phyloP scores from a whole-genome alignment of 306 rosid genomes.

The Dicorynia guianensis region DNA sequence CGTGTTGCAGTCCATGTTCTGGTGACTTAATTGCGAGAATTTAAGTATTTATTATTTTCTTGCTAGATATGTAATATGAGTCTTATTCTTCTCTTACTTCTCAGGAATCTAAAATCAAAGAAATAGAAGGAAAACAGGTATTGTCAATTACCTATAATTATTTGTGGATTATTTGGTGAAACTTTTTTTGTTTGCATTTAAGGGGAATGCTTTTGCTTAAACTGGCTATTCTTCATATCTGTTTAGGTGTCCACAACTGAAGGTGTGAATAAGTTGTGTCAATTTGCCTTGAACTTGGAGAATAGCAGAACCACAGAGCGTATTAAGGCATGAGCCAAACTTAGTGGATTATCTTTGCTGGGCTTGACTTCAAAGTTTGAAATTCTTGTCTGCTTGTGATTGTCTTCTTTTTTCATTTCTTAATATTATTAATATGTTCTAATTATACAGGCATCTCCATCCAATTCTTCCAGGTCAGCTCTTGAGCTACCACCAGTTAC shows the following conservation, averaged over 20 bases:
- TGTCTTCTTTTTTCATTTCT: conserved; percentile 33
- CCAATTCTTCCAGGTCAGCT: conserved; percentile 53
- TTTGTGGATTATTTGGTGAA: conserved; percentile 5
- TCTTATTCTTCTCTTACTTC: conserved; percentile 39
- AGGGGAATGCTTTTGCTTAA: conserved; percentile 28
- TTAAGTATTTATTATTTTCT: conserved; percentile 15
- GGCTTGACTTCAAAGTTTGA: conserved; percentile 26
- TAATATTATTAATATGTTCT: conserved; percentile 20
- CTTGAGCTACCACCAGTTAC: conserved; percentile 65
- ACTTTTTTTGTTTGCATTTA: conserved; percentile 11
- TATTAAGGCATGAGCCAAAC: conserved; percentile 62
- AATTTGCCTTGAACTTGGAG: conserved; percentile 54
- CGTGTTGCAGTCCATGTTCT: conserved; percentile 58
- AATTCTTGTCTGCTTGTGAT: background rate
- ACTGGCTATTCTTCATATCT: conserved; percentile 37
- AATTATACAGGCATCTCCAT: conserved; percentile 61
- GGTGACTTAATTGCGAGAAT: conserved; percentile 53
- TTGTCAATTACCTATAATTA: conserved; percentile 23
- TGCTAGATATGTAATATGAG: conserved; percentile 27
- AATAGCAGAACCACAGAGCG: conserved; percentile 54
- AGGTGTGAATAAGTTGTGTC: conserved; percentile 68
- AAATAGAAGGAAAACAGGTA: conserved; percentile 91
- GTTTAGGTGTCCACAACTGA: conserved; percentile 60
- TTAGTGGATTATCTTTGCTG: conserved; percentile 6
- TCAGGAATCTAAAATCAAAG: conserved; percentile 74